These are phyloP conservation scores for Globisporangium cylindrosporum DNA, from an alignment of 352 stramenopile species.

Conservation along the genomic window DNA sequence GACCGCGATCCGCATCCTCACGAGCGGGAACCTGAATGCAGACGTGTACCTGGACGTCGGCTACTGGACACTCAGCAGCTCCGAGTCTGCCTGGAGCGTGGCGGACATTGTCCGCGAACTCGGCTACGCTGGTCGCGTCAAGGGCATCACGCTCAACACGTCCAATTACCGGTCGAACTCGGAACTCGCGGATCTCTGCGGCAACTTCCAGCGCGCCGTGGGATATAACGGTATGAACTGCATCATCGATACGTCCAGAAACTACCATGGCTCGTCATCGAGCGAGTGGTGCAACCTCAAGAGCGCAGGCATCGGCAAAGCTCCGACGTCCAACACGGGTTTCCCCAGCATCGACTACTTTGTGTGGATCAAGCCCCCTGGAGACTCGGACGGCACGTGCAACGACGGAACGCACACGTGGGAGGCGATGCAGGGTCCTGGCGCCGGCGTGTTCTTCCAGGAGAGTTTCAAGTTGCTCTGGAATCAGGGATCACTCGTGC, in stretches of 20 bases:
- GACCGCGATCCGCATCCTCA: slow-evolving; percentile 42
- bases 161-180: slow-evolving; percentile 67
- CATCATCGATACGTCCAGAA: slow-evolving; percentile 63
- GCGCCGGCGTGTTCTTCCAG: slow-evolving; percentile 54
- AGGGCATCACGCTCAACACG: slow-evolving; percentile 76
- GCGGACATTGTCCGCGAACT: slow-evolving; percentile 43
- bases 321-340: slow-evolving; percentile 45
- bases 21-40: slow-evolving; percentile 49
- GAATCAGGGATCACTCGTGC: slow-evolving; percentile 47
- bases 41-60: slow-evolving; percentile 70
- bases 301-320: slow-evolving; percentile 37
- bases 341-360: slow-evolving; percentile 63
- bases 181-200: slow-evolving; percentile 45
- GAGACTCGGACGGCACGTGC: slow-evolving; percentile 65
- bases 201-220: slow-evolving; percentile 52
- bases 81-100: slow-evolving; percentile 25
- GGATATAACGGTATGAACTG: slow-evolving; percentile 43
- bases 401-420: slow-evolving; percentile 24
- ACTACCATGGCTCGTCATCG: slow-evolving; percentile 21
- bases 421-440: slow-evolving; percentile 53
- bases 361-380: slow-evolving; percentile 67
- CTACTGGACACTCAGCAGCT: slow-evolving; percentile 50
- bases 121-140: slow-evolving; percentile 27
- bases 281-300: slow-evolving; percentile 61
- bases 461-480: slow-evolving; percentile 53